Percentiles rank a stretch among this genome's conserved stretches.
phyloP scores from a whole-genome alignment of 2,329 filamentous ascomycete species.

The Ceratocystis alfenasii region DNA sequence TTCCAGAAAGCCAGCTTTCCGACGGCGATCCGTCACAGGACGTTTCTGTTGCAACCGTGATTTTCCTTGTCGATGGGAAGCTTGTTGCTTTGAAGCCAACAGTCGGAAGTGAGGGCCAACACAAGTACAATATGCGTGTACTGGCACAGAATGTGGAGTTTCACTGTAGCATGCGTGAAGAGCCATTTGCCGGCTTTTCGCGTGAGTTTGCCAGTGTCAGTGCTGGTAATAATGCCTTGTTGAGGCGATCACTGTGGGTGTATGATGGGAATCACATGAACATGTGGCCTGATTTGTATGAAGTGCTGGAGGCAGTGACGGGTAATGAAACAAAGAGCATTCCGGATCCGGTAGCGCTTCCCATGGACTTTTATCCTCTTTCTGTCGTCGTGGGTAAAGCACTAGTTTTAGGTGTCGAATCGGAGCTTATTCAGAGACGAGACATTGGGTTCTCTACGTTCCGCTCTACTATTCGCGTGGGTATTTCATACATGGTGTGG shows the following conservation, averaged over 20 bases:
- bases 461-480: slow-evolving; percentile 73
- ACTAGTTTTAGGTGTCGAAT: slow-evolving; percentile 79
- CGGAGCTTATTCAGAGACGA: slow-evolving; percentile 82
- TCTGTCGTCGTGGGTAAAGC: slow-evolving; percentile 81
- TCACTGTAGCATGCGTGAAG: slow-evolving; percentile 83
- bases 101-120: slow-evolving; percentile 63
- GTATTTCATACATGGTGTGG: slow-evolving; percentile 28
- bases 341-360: slow-evolving; percentile 61
- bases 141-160: slow-evolving; percentile 95
- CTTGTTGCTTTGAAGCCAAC: slow-evolving; percentile 84
- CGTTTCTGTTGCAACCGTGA: slow-evolving; percentile 80
- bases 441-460: slow-evolving; percentile 87
- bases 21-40: slow-evolving; percentile 94
- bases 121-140: slow-evolving; percentile 97
- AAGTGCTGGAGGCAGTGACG: slow-evolving; percentile 62
- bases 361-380: slow-evolving; percentile 90
- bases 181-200: slow-evolving; percentile 37
- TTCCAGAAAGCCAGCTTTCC: slow-evolving; percentile 77
- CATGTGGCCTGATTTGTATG: slow-evolving; percentile 78
- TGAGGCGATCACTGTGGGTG: slow-evolving; percentile 85
- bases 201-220: not conserved
- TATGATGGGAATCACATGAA: slow-evolving; percentile 82
- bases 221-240: slow-evolving; percentile 24
- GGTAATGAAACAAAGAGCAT: slow-evolving; percentile 56
- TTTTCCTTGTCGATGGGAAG: slow-evolving; percentile 96